Base-by-base conservation (phyloP, 495 filamentous ascomycete genomes). In the Aspergillus baeticus region DNA sequence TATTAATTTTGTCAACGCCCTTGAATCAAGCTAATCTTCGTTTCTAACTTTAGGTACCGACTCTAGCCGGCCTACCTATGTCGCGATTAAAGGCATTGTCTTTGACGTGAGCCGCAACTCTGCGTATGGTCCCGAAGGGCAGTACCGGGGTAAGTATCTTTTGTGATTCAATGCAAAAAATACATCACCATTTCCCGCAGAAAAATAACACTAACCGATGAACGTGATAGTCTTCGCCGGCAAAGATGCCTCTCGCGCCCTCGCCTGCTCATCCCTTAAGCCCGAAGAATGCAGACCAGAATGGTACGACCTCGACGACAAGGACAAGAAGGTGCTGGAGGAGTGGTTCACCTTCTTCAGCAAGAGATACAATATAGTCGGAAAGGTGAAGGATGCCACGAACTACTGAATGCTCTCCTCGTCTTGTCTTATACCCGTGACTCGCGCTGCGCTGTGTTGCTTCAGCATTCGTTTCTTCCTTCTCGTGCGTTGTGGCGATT, bases 271-370 rank as follows among this genome's bases (percentile, higher is more conserved):
- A 4, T 96, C 91, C 4, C 84, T 92, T 38, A 96, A 97, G 70
- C 70, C 80, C 4, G 91, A 92, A 63, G 91, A 98, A 63, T 92
- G 90, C 60, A 74, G 73, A 15, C 77, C 95, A 1, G 88, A 96
- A 26, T 98, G 91, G 90, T 77, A 85, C 52, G 89, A 94, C 66
- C 77, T 99, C 41, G 71, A 73, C 18, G 92, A 96, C n/a, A 91
- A 92, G 73, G 85, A 96, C 68, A 91, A 96, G 75, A 81, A 77
- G 22, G 84, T 87, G 13, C 76, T 99, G 37, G 78, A 90, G 20
- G 95, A 98, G 66, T 99, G 94, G 94, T 86, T 83, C 50, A 95
- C 87, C 3, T 98, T 96, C 76, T 98, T 98, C 75, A 87, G 85
- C 63, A 98, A 97, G 75, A 80, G 94, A 37, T 98, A 98, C 68